Conservation (phyloP, 2,329 filamentous ascomycete species). For the Immersiporthe knoxdaviesiana region DNA sequence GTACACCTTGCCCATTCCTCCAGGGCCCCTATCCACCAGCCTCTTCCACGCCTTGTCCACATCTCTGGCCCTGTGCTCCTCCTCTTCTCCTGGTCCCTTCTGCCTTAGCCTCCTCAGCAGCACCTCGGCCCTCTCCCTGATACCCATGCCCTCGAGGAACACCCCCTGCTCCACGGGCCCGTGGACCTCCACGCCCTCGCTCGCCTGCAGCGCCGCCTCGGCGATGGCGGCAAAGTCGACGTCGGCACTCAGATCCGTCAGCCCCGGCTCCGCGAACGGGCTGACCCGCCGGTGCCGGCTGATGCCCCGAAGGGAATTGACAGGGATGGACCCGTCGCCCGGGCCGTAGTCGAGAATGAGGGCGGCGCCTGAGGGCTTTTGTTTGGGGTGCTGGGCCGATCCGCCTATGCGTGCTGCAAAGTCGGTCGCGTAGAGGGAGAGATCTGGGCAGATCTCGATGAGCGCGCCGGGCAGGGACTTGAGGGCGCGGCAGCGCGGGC, state of each 20-base stretch:
- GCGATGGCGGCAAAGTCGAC: constrained; percentile 91
- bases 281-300: constrained; percentile 74
- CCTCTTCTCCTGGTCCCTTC: constrained; percentile 30
- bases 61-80: constrained; percentile 58
- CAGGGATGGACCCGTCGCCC: constrained; percentile 69
- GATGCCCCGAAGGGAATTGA: constrained; percentile 91
- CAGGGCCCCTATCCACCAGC: constrained; percentile 78
- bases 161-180: constrained; percentile 84
- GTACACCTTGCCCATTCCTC: constrained; percentile 93
- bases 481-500: constrained; percentile 76
- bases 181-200: constrained; percentile 84
- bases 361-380: constrained; percentile 75
- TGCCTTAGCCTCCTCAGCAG: constrained; percentile 54
- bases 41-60: constrained; percentile 78
- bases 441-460: constrained; percentile 90
- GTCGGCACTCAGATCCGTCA: constrained; percentile 87
- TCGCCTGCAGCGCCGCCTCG: constrained; percentile 76
- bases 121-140: constrained; percentile 73
- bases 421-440: constrained; percentile 75
- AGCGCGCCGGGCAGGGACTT: constrained; percentile 69
- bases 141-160: constrained; percentile 82
- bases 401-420: constrained; percentile 87
- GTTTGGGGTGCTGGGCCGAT: constrained; percentile 56
- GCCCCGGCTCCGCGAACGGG: constrained; percentile 78
- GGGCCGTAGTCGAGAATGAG: constrained; percentile 97